These are phyloP conservation scores for Cladophialophora immunda DNA, from an alignment of 2,329 filamentous ascomycete species.

Conservation along the genomic window DNA sequence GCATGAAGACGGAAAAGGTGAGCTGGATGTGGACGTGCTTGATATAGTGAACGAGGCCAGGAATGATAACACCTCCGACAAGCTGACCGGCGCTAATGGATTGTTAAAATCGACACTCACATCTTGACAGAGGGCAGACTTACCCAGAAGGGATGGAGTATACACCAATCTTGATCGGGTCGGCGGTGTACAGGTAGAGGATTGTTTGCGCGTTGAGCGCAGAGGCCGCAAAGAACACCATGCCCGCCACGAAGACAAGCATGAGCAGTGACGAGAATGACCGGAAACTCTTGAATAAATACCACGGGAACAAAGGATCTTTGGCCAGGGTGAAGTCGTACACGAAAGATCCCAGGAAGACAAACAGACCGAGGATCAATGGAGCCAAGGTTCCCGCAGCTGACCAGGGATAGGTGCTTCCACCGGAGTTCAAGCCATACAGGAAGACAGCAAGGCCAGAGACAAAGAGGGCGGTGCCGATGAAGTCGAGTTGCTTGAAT, in stretches of 20 bases:
- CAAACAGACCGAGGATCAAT: conserved; percentile 52
- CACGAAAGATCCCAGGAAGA: conserved; percentile 49
- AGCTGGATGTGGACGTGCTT: conserved; percentile 33
- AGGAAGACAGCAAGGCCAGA: conserved; percentile 61
- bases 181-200: conserved; percentile 30
- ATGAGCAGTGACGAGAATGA: conserved; percentile 33
- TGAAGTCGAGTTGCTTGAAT: conserved; percentile 58
- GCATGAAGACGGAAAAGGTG: conserved; percentile 35
- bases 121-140: conserved; percentile 9
- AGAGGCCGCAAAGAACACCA: conserved; percentile 36
- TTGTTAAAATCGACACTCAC: conserved; percentile 6
- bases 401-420: conserved; percentile 48
- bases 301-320: conserved; percentile 56
- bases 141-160: conserved; percentile 36
- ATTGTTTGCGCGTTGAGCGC: conserved; percentile 34
- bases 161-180: conserved; percentile 35
- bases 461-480: conserved; percentile 62
- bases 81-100: conserved; percentile 32
- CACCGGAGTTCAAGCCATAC: conserved; percentile 49
- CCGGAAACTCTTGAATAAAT: conserved; percentile 42
- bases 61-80: conserved; percentile 33
- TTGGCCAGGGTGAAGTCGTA: conserved; percentile 51
- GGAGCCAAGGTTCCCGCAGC: conserved; percentile 51
- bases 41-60: conserved; percentile 33
- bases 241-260: conserved; percentile 35